Percentiles rank a stretch among this genome's conserved stretches.
Conservation (phyloP, 1,284 basidiomycete genomes). For the Ustilago vetiveriae region DNA sequence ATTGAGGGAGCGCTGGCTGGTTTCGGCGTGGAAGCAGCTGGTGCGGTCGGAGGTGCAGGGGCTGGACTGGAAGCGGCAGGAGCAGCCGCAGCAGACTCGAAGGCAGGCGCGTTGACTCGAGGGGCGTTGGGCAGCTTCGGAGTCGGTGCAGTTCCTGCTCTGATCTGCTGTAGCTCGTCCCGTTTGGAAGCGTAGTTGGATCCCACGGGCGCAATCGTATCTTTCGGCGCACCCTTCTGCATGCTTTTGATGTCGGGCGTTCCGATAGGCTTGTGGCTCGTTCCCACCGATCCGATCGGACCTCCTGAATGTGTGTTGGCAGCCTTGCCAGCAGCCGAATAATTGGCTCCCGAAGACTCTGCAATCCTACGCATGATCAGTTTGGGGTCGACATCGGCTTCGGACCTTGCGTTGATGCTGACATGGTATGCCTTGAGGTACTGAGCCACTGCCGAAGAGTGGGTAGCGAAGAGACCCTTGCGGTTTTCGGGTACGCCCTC, state of each 20-base stretch:
- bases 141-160: conserved; percentile 38
- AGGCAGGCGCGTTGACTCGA: conserved; percentile 33
- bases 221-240: conserved; percentile 54
- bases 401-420: conserved; percentile 88
- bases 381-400: conserved; percentile 72
- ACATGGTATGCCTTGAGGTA: conserved; percentile 86
- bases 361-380: conserved; percentile 80
- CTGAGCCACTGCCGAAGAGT: conserved; percentile 81
- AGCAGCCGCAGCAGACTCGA: conserved; percentile 34
- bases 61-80: conserved; percentile 21
- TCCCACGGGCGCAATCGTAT: conserved; percentile 61
- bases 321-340: conserved; percentile 71
- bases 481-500: conserved; percentile 91
- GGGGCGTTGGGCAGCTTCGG: conserved; percentile 30
- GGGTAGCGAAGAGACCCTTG: conserved; percentile 90
- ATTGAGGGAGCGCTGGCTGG: conserved; percentile 13
- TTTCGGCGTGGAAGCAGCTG: conserved; percentile 9
- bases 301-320: conserved; percentile 61
- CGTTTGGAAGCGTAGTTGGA: conserved; percentile 57
- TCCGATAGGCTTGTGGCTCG: conserved; percentile 63
- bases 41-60: conserved; percentile 18
- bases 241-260: conserved; percentile 63
- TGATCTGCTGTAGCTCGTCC: conserved; percentile 61
- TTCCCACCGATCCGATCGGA: conserved; percentile 59
- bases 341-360: conserved; percentile 91